Base-by-base conservation (phyloP, 768 basidiomycete species). In the Lentinus brumalis region DNA sequence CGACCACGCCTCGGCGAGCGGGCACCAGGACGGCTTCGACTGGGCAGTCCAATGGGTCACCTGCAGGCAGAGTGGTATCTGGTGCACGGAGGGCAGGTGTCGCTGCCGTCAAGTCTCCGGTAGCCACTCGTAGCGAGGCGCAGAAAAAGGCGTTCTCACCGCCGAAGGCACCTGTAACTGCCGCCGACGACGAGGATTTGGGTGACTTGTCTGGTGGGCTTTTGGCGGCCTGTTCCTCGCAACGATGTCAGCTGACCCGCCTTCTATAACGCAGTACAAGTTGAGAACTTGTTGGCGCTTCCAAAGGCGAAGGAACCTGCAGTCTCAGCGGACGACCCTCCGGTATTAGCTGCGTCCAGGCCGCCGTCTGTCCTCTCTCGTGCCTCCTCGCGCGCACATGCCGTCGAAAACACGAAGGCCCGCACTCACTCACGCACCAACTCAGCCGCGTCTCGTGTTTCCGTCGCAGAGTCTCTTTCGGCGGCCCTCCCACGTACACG, bases 91-190 rank as follows among this genome's bases (percentile, higher is more conserved):
- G 49, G n/a, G 4, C 29, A 1, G n/a, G 14, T 3, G 31, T 57
- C 26, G n/a, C 53, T 14, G 54, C 50, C 16, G 42, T 39, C 2
- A 63, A 59, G 53, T 62, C 64, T 18, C 60, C 64, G 1, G 31
- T 47, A 0, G 51, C 21, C 5, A 15, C 38, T 7, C 60, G 53
- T 5, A 42, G 55, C 5, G 63, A 50, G 26, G 52, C 61, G 2
- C 39, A 31, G n/a, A 52, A 45, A 26, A 64, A 51, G 40, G 64
- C 62, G 1, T 67, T 67, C 45, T 67, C 67, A 3, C 67, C 67
- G 2, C 59, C 67, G 4, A 65, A 52, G 45, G 53, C 63, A 9
- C 59, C 64, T 4, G 44, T 61, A 32, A 16, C 26, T 1, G 32
- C 46, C 1, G 50, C 35, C 4, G 50, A 57, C 26, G 56, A 60